Base-by-base conservation (phyloP, 2,329 filamentous ascomycete species). In the Orbilia quercus region DNA sequence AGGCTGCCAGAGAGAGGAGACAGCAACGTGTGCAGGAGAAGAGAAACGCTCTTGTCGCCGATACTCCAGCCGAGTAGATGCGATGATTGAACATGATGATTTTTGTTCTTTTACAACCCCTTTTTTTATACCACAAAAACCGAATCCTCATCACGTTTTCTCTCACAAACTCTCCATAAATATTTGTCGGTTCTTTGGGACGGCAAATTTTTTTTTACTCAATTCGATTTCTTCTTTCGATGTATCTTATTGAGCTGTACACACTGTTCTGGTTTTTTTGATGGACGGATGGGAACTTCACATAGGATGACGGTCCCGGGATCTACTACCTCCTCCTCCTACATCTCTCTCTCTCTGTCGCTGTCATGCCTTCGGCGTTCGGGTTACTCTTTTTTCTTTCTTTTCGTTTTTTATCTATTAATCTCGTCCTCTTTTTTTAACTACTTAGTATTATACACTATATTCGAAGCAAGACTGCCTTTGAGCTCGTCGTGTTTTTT, bases 1-100 rank as follows among this genome's bases (percentile, higher is more conserved):
- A 97, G 93, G 95, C 95, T 82, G 95, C 95, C 81, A 92, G 95
- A 86, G 95, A 98, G 90, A 90, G 95, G 87, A 95, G 95, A 90
- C 85, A 89, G 85, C 92, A 96, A 88, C 91, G 96, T 85, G 88
- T 90, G 83, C 84, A 86, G 82, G 89, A 90, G 84, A 99, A 99
- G 94, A 89, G 92, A 84, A 90, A 88, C 82, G 92, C 91, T 82
- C 83, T 96, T 83, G 82, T 90, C 81, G 91, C 86, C 82, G 92
- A 92, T 81, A 87, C 57, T 55, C 57, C 62, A 54, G 55, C 57
- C 23, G 62, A 69, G 62, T 66, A 63, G 40, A 69, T 25, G 55
- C 50, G 57, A 66, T 51, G 45, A 25, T 18, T 11, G 23, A 54
- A 47, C 44, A 58, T 71, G 42, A 64, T 59, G 45, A 50, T 65